A percentile compares a stretch with the other conserved stretches of the same genome.
phyloP scores from a whole-genome alignment of 495 filamentous ascomycete genomes.

The Mycothermus thermophilus region DNA sequence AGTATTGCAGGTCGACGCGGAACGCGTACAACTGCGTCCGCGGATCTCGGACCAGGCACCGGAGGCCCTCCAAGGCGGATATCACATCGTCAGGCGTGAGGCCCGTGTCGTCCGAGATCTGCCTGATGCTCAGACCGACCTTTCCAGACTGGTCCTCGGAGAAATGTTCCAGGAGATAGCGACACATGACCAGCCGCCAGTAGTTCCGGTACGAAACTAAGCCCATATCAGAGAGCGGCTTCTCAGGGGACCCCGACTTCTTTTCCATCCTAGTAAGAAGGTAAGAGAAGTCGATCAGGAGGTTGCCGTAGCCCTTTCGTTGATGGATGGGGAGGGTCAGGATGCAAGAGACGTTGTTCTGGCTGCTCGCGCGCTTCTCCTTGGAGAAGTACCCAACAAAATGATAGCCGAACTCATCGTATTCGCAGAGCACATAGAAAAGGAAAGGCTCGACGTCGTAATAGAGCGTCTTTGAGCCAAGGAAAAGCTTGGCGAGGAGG shows the following conservation, averaged over 20 bases:
- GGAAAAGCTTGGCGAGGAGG: slow-evolving; percentile 85
- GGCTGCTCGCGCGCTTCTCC: slow-evolving; percentile 88
- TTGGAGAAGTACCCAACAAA: slow-evolving; percentile 99
- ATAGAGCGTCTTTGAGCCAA: slow-evolving; percentile 95
- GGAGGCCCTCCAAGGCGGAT: slow-evolving; percentile 76
- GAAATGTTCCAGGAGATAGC: slow-evolving; percentile 46
- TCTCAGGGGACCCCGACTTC: slow-evolving; percentile 93
- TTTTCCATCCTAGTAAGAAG: slow-evolving; percentile 83
- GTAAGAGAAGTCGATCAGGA: slow-evolving; percentile 96
- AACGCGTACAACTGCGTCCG: slow-evolving; percentile 78
- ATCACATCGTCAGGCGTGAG: slow-evolving; percentile 95
- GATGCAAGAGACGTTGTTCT: slow-evolving; percentile 96
- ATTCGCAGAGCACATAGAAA: slow-evolving; percentile 97
- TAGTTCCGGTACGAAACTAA: slow-evolving; percentile 94
- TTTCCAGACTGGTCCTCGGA: slow-evolving; percentile 37
- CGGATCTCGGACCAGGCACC: slow-evolving; percentile 80
- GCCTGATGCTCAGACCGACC: slow-evolving; percentile 54
- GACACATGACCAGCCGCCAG: slow-evolving; percentile 77
- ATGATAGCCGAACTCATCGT: slow-evolving; percentile 83
- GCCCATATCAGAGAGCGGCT: slow-evolving; percentile 95
- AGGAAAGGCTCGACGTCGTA: slow-evolving; percentile 97
- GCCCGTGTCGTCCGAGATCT: slow-evolving; percentile 81
- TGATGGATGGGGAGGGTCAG: slow-evolving; percentile 91
- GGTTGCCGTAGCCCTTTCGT: slow-evolving; percentile 89
- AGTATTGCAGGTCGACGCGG: slow-evolving; percentile 68